Evolutionary conservation across 331 rosid genomes (phyloP), one percentile per base, ranked within the genome.

Genomic region (Cydonia oblonga): DNA sequence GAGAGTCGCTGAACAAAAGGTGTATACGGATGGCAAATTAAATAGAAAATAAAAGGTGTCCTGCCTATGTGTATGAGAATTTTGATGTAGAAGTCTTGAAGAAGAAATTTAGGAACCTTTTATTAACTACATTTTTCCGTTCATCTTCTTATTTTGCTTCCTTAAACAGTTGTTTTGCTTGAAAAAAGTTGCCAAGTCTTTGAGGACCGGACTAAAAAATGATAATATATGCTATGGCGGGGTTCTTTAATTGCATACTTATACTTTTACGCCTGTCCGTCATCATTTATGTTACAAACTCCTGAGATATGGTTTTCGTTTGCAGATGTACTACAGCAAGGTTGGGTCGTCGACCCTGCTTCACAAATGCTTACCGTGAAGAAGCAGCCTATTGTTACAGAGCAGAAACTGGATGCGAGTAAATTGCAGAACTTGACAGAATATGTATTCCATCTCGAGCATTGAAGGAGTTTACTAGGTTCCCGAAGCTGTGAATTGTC

Each of bases 381-480:
- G 88, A 90, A 85, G 84, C 96, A 84, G 59, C 79, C 84, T 76
- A 51, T 76, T n/a, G 78, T 80, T 76, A 83, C 83, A 1, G 89
- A 88, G 85, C 96, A 92, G 92, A 92, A 87, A 75, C 86, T 92
- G 52, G 90, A 88, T 76, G 87, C 87, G 19, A 69, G 91, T 66
- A 90, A 88, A 84, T 80, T 90, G 85, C 96, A 92, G 87, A 85
- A 81, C 69, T 78, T 92, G 85, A 92, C 96, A 2, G 98, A 92
- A 84, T 81, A 84, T 59, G 91, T 90, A 33, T 92, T 87, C 84
- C 95, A 88, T 77, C 86, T 87, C 1, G 96, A 92, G 91, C 98
- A 92, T 74, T 87, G 81, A 83, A 44, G 56, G 14, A 12, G 3
- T 32, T 66, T 51, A 64, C 7, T 1, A 16, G 42, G 53, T 25